Percentiles rank a stretch among this genome's conserved stretches.
phyloP scores from a whole-genome alignment of 202 grass and related monocot genomes.

The Zoysia matrella region DNA sequence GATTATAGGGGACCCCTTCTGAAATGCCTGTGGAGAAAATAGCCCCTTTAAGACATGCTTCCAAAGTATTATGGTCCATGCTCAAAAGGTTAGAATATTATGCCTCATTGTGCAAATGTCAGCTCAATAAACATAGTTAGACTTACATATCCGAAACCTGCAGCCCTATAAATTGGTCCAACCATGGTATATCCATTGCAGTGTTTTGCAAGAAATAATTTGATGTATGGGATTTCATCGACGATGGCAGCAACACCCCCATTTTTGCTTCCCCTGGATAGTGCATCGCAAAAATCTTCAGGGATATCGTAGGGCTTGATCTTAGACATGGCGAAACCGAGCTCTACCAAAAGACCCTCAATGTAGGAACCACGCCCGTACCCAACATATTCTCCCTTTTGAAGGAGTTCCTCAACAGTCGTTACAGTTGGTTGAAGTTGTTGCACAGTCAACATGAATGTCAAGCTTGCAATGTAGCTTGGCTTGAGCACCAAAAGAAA shows the following conservation, averaged over 20 bases:
- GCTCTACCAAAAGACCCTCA: not conserved
- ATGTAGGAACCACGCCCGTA: conserved; percentile 37
- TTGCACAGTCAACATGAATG: too few species aligned
- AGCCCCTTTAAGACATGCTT: too few species aligned
- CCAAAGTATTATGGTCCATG: too few species aligned
- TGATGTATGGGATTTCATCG: conserved; percentile 51
- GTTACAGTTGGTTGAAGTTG: too few species aligned
- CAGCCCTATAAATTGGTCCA: conserved; percentile 51
- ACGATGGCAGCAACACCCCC: conserved; percentile 52
- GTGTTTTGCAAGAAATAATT: conserved; percentile 44
- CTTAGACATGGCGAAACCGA: conserved; percentile 36
- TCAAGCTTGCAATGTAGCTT: too few species aligned
- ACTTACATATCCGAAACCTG: conserved; percentile 50
- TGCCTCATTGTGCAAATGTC: too few species aligned
- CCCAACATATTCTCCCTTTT: not conserved
- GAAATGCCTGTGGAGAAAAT: conserved; percentile 46
- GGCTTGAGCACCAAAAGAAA: too few species aligned
- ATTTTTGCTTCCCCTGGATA: conserved; percentile 49
- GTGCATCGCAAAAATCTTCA: conserved; percentile 36
- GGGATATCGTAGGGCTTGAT: conserved; percentile 13
- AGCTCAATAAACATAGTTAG: too few species aligned
- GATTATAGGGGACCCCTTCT: conserved; percentile 51
- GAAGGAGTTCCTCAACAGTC: too few species aligned
- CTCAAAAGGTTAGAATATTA: too few species aligned
- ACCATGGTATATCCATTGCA: conserved; percentile 53